Evolutionary conservation across 2,329 filamentous ascomycete species (phyloP), one percentile per base, ranked within the genome.

Genomic region (Xenosphaeropsis pyriputrescens): DNA sequence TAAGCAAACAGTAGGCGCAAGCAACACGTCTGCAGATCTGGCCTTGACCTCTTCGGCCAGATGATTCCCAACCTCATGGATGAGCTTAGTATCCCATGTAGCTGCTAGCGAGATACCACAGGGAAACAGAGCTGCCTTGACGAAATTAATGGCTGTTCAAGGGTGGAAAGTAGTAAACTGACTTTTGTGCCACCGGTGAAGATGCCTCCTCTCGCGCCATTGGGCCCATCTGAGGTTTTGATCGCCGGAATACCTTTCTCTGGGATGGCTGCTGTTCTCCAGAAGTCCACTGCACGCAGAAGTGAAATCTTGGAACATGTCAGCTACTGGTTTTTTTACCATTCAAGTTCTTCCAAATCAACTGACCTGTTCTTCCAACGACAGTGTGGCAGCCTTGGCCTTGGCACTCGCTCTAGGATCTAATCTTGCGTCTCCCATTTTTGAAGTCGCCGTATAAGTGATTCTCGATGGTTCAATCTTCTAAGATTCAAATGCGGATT

Each of bases 1-100:
- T 65, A 85, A 79, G 60, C 84, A 86, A 26, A 86, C 76, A 1
- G 83, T 88, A 2, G 82, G 83, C 0, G 78, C 83, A 7, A 89
- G 67, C 4, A 88, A 64, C 26, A 88, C 70, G 42, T 85, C 70
- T 18, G 80, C 78, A 5, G 80, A 81, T 50, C 83, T 77, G 14
- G 81, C 79, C 48, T 75, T 80, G 17, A 70, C 67, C 57, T 91
- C 83, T 11, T 76, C 65, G 11, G 76, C 83, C 41, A 89, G 70
- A 45, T 84, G 70, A 40, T 72, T 66, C 9, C 83, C 84, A 32
- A 85, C 71, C 45, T 82, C 61, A 42, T 75, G 67, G 18, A 88
- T 66, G 29, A 89, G 62, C 5, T 77, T 67, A 35, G 72, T 68
- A 51, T 89, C 83, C 79, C 81, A 91, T 26, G 83, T 85, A 32